Evolutionary conservation across 202 grass and related monocot genomes (phyloP).

Genomic region (Cymbopogon flexuosus): DNA sequence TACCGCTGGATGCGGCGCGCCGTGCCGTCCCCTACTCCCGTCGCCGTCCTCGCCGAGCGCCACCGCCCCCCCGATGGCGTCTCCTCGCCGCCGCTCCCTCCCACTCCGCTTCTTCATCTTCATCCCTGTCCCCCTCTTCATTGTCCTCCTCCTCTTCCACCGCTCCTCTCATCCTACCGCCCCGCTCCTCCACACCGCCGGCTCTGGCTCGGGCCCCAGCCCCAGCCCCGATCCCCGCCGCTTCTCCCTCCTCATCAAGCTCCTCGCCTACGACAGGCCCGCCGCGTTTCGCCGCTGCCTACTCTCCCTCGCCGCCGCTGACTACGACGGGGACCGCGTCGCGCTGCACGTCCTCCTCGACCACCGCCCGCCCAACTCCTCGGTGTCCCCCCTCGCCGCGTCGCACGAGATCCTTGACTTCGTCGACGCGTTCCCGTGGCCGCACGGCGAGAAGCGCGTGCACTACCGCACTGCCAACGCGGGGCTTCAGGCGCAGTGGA

Average conservation of each 20-base stretch:
- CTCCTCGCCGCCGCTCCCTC: slow-evolving; percentile 39
- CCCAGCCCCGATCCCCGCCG: slow-evolving; percentile 29
- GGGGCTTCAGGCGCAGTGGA: slow-evolving; percentile 90
- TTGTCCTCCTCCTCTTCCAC: slow-evolving; percentile 33
- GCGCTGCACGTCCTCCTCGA: slow-evolving; percentile 71
- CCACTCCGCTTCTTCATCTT: slow-evolving; percentile 47
- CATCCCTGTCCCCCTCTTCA: slow-evolving; percentile 42
- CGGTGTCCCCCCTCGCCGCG: slow-evolving; percentile 24
- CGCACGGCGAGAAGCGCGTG: slow-evolving; percentile 65
- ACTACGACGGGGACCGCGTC: slow-evolving; percentile 76
- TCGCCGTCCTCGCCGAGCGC: not conserved
- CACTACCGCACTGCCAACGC: slow-evolving; percentile 64
- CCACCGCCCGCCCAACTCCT: slow-evolving; percentile 44
- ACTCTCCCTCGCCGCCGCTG: slow-evolving; percentile 65
- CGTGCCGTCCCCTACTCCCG: not conserved
- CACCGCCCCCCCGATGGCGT: slow-evolving; percentile 39
- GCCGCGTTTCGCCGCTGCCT: slow-evolving; percentile 77
- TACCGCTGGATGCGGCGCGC: no score
- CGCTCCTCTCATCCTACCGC: slow-evolving; percentile 31
- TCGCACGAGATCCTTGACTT: slow-evolving; percentile 58
- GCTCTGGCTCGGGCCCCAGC: not conserved
- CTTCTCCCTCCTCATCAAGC: slow-evolving; percentile 73
- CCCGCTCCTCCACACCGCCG: not conserved
- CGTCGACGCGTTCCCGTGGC: slow-evolving; percentile 55
- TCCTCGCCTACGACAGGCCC: slow-evolving; percentile 78